These are phyloP conservation scores for Talaromyces albobiverticillius DNA, from an alignment of 2,329 filamentous ascomycete species.

Conservation along the genomic window DNA sequence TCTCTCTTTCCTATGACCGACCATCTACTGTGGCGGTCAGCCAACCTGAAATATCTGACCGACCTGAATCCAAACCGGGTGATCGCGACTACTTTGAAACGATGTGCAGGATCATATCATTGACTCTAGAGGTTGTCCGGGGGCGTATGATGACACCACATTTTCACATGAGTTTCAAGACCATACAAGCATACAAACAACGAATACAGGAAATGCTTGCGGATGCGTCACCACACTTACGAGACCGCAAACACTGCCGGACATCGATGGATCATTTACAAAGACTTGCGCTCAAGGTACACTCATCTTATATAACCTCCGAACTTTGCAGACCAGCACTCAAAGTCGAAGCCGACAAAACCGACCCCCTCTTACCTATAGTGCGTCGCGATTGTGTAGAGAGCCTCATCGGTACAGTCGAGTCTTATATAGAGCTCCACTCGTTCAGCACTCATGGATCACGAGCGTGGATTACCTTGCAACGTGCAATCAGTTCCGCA, in stretches of 20 bases:
- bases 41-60: conserved; percentile 50
- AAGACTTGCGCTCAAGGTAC: conserved; percentile 59
- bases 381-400: conserved; percentile 56
- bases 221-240: conserved; percentile 57
- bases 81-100: conserved; percentile 57
- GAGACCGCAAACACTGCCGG: conserved; percentile 47
- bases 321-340: conserved; percentile 62
- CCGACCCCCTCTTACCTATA: conserved; percentile 35
- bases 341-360: conserved; percentile 48
- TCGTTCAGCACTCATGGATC: conserved; percentile 41
- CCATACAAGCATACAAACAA: conserved; percentile 57
- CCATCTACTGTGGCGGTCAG: conserved; percentile 55
- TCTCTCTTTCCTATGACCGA: conserved; percentile 62
- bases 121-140: conserved; percentile 57
- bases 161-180: conserved; percentile 51
- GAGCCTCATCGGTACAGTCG: conserved; percentile 55
- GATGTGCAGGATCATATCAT: conserved; percentile 54
- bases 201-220: conserved; percentile 56
- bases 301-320: conserved; percentile 61
- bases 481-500: conserved; percentile 47
- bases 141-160: conserved; percentile 55
- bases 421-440: conserved; percentile 59
- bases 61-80: conserved; percentile 46
- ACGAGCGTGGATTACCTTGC: conserved; percentile 47
- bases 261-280: conserved; percentile 53